A percentile compares a stretch with the other conserved stretches of the same genome.
Conservation (phyloP, 163 green algal genomes). For the Chlamydomonas reinhardtii region DNA sequence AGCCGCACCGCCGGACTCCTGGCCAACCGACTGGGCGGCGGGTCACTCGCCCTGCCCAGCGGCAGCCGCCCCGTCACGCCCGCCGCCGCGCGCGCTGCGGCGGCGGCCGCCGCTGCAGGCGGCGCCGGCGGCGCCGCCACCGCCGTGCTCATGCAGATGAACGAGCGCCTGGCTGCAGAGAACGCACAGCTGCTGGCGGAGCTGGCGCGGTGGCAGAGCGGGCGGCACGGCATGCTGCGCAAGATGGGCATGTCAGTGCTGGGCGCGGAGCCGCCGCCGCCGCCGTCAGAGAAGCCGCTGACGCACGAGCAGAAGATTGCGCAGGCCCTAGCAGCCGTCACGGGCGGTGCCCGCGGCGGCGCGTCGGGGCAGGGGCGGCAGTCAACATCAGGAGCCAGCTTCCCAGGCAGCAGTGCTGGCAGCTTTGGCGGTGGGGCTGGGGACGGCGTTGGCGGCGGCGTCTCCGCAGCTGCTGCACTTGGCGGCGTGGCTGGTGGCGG, state of each 20-base stretch:
- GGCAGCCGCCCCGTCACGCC: background rate
- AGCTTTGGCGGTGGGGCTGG: background rate
- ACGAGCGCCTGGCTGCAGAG: conserved; percentile 58
- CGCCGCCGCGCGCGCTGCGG: background rate
- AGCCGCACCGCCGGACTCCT: conserved; percentile 35
- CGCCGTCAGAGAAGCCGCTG: conserved; percentile 10
- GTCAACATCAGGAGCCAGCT: too few relatives aligned
- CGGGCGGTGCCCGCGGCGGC: background rate
- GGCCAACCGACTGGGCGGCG: conserved; percentile 10
- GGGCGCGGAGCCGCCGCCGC: background rate
- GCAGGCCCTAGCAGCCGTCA: conserved; percentile 26
- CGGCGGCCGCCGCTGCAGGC: background rate
- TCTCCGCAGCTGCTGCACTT: too few relatives aligned
- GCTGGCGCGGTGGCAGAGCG: conserved; percentile 52
- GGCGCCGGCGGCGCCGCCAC: conserved; percentile 18
- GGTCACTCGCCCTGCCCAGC: background rate
- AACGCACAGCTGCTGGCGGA: conserved; percentile 61
- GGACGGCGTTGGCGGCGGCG: background rate
- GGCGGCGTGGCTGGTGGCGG: background rate
- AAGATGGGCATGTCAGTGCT: conserved; percentile 38
- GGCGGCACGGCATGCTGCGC: conserved; percentile 52
- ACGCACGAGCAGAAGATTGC: conserved; percentile 37
- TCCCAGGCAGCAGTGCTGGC: too few relatives aligned
- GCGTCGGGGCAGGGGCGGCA: background rate
- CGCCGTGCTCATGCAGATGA: conserved; percentile 58